Percentiles rank a stretch among this genome's conserved stretches.
phyloP scores from a whole-genome alignment of 768 basidiomycete genomes.

The Kwoniella mangroviensis region DNA sequence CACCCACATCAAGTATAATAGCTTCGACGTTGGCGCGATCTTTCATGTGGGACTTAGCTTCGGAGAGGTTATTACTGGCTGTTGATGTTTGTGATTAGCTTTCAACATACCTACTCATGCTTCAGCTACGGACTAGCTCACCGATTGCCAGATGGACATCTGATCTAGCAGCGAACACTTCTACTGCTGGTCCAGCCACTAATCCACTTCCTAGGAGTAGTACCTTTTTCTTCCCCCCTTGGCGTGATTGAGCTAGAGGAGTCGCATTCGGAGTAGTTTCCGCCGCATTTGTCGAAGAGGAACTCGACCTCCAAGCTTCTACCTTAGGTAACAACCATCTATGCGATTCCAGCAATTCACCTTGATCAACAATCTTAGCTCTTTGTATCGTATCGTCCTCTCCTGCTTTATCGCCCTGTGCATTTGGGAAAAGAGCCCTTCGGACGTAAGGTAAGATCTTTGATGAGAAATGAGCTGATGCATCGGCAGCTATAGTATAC shows the following conservation, averaged over 20 bases:
- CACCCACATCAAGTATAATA: slow-evolving; percentile 67
- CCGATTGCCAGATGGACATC: slow-evolving; percentile 78
- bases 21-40: slow-evolving; percentile 65
- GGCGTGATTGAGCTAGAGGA: background rate
- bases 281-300: background rate
- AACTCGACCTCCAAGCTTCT: slow-evolving; percentile 20
- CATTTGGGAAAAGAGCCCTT: slow-evolving; percentile 61
- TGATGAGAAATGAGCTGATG: slow-evolving; percentile 74
- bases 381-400: slow-evolving; percentile 62
- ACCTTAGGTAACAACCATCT: slow-evolving; percentile 67
- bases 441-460: slow-evolving; percentile 72
- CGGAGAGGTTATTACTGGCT: slow-evolving; percentile 73
- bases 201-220: slow-evolving; percentile 91
- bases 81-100: background rate
- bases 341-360: slow-evolving; percentile 65
- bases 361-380: slow-evolving; percentile 72
- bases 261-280: background rate
- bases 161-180: slow-evolving; percentile 67
- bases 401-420: slow-evolving; percentile 48
- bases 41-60: slow-evolving; percentile 62
- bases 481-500: slow-evolving; percentile 65
- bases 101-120: too few relatives aligned
- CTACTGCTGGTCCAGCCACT: slow-evolving; percentile 87
- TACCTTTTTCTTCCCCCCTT: slow-evolving; percentile 63
- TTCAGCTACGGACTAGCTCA: slow-evolving; percentile 58